Evolutionary conservation across 2,329 filamentous ascomycete genomes (phyloP), one percentile per base, ranked within the genome.

Genomic region (Tolypocladium sp.): DNA sequence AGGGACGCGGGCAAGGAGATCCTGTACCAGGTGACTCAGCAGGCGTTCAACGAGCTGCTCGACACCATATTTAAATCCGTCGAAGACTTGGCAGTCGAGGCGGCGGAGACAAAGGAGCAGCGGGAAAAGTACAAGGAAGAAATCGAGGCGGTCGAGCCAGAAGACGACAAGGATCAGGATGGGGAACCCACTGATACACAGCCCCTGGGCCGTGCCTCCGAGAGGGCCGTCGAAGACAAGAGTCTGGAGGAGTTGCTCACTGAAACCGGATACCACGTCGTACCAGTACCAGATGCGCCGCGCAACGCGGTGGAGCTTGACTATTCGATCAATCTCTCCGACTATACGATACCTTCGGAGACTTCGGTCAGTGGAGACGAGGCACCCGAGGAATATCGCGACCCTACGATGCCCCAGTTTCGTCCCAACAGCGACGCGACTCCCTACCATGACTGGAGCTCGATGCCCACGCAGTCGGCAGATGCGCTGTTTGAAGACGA

Each of bases 11-110:
- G 91, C 42, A 91, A 89, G 65, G 91, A 97, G 69, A 89, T 97
- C 4, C 77, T 97, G 1, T 97, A 96, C 68, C 90, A 96, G 70
- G 86, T 95, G 38, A 92, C 91, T 0, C 92, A 97, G 71, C 89
- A 96, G 72, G 73, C 91, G 0, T 91, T 96, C 75, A 97, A 97
- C 68, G 92, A 97, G 73, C 78, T 97, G 2, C 82, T 99, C 0
- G 91, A 97, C 68, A 82, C 86, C 1, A 79, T 99, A 0, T 99
- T 99, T 76, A 88, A 88, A 65, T 79, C 82, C 5, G 88, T 88
- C 63, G 93, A 97, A 71, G 87, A 92, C 63, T 71, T 90, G 22
- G 87, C 91, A 1, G 75, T 94, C 60, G 81, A 85, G 58, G 87
- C 86, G 13, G 82, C 83, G 10, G 79, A 82, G 55, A 90, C 88